Conservation (phyloP, 2,329 filamentous ascomycete genomes). For the Pseudogymnoascus verrucosus region DNA sequence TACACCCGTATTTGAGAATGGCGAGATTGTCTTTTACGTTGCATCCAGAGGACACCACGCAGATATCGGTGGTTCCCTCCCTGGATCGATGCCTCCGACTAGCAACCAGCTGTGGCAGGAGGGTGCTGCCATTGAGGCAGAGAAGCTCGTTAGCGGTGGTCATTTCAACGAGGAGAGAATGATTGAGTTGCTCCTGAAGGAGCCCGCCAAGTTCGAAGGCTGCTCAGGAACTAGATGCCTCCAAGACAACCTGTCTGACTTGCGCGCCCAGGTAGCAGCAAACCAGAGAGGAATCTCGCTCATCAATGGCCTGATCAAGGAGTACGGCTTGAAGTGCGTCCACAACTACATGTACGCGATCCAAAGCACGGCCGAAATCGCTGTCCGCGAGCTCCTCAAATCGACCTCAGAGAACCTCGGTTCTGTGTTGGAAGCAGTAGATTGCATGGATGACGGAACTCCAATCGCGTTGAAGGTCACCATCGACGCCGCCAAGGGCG, state of each 20-base stretch:
- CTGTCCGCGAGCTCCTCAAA: conserved; percentile 66
- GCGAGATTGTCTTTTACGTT: conserved; percentile 73
- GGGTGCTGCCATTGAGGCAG: conserved; percentile 55
- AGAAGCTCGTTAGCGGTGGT: conserved; percentile 68
- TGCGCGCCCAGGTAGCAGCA: conserved; percentile 79
- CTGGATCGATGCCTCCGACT: conserved; percentile 75
- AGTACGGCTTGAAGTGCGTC: conserved; percentile 70
- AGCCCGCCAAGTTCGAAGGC: conserved; percentile 66
- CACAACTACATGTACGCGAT: conserved; percentile 80
- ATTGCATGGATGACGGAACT: conserved; percentile 83
- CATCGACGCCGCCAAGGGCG: conserved; percentile 65
- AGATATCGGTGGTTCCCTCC: conserved; percentile 75
- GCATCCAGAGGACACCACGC: conserved; percentile 75
- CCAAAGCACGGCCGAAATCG: conserved; percentile 69
- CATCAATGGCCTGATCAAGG: conserved; percentile 65
- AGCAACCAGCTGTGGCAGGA: conserved; percentile 59
- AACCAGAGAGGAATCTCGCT: conserved; percentile 80
- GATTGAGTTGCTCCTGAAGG: conserved; percentile 60
- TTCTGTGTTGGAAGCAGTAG: conserved; percentile 62
- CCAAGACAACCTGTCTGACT: conserved; percentile 75
- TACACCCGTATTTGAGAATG: conserved; percentile 65
- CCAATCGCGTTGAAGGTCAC: conserved; percentile 68
- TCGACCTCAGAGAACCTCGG: conserved; percentile 63
- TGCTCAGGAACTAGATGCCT: conserved; percentile 74
- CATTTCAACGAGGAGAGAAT: conserved; percentile 73